phyloP scores from a whole-genome alignment of 768 basidiomycete species.

The Tylopilus subfusipes region DNA sequence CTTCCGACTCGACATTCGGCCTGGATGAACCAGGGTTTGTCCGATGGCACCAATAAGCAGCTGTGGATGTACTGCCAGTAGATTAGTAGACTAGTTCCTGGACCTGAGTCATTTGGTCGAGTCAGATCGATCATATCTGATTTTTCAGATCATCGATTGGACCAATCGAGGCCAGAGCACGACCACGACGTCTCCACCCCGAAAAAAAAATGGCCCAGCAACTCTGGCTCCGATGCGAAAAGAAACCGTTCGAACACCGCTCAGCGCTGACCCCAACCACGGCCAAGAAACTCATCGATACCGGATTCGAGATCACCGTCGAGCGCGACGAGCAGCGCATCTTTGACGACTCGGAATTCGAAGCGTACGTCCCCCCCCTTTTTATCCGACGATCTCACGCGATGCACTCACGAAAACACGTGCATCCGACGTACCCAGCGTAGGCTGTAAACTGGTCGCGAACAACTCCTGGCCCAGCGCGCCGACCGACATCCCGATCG shows the following conservation, averaged over 20 bases:
- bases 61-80: too few relatives aligned
- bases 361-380: constrained; percentile 60
- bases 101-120: background rate
- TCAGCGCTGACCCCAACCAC: constrained; percentile 92
- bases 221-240: constrained; percentile 97
- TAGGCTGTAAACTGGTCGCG: constrained; percentile 82
- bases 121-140: background rate
- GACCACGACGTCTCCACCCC: background rate
- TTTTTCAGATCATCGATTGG: too few relatives aligned
- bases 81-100: too few relatives aligned
- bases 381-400: background rate
- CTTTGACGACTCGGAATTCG: constrained; percentile 90
- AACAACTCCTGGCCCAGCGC: constrained; percentile 90
- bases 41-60: too few relatives aligned
- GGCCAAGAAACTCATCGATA: constrained; percentile 81
- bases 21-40: too few relatives aligned
- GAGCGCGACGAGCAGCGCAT: constrained; percentile 94
- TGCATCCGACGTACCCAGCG: constrained; percentile 61
- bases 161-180: background rate
- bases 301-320: constrained; percentile 86
- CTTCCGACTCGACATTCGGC: too few relatives aligned
- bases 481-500: constrained; percentile 70
- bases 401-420: background rate
- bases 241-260: constrained; percentile 90
- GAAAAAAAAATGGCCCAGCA: constrained; percentile 32